These are phyloP conservation scores for Leucocoprinus leucothites DNA, from an alignment of 768 basidiomycete species.

Conservation along the genomic window DNA sequence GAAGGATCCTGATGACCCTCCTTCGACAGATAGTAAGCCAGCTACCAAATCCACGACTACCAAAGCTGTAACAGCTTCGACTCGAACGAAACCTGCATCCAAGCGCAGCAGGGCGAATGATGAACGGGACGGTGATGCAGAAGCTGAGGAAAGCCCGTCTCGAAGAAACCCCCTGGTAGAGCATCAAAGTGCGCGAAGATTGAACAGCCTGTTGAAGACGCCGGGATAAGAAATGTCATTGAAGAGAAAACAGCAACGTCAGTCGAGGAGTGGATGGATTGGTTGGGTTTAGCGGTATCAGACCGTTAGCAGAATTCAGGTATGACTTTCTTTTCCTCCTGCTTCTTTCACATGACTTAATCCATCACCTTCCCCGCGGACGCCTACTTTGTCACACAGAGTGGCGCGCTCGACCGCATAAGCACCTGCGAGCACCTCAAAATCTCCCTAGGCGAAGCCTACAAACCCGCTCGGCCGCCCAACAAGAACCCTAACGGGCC, in stretches of 20 bases:
- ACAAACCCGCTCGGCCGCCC: constrained; percentile 35
- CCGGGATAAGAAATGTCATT: neutral
- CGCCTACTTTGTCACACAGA: constrained; percentile 13
- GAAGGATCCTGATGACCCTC: constrained; percentile 36
- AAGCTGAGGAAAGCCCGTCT: constrained; percentile 1
- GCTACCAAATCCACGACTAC: constrained; percentile 1
- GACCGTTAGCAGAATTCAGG: constrained; percentile 43
- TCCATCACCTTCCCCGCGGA: neutral
- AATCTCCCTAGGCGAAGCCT: constrained; percentile 31
- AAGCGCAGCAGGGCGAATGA: constrained; percentile 8
- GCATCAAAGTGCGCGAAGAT: neutral
- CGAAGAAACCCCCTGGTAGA: neutral
- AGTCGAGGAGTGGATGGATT: neutral
- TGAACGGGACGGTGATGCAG: neutral
- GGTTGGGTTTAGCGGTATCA: constrained; percentile 41
- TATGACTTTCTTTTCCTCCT: constrained; percentile 11
- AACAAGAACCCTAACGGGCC: constrained; percentile 33
- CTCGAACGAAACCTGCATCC: neutral
- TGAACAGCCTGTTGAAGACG: neutral
- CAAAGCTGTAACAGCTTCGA: neutral
- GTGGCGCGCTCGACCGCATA: constrained; percentile 31
- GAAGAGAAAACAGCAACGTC: neutral
- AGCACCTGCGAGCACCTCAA: constrained; percentile 39
- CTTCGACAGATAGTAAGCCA: constrained; percentile 9
- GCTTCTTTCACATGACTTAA: neutral